These are phyloP conservation scores for Ganoderma meredithae DNA, from an alignment of 1,284 basidiomycete genomes.

Conservation along the genomic window DNA sequence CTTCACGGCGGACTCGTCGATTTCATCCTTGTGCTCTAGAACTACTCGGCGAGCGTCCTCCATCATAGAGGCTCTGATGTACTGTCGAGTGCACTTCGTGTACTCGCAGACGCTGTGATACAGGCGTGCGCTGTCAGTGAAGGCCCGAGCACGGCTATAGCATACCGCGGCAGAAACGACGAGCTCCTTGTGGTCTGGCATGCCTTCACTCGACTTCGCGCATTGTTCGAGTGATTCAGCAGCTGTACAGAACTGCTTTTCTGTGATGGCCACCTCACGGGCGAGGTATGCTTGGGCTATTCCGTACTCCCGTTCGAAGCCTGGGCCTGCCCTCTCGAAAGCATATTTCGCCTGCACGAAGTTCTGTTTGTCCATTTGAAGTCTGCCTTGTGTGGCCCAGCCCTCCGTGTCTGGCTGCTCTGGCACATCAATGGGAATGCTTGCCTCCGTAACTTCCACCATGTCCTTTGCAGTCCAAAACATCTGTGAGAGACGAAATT, in stretches of 20 bases:
- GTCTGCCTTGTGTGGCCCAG: constrained; percentile 58
- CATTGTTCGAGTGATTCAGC: constrained; percentile 34
- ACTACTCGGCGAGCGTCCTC: neutral
- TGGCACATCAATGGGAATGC: neutral
- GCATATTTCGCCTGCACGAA: constrained; percentile 67
- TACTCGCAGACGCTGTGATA: constrained; percentile 53
- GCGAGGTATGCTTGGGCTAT: constrained; percentile 54
- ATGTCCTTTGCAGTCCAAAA: neutral
- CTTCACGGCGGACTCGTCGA: neutral
- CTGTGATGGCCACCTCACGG: constrained; percentile 54
- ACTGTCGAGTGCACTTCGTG: constrained; percentile 47
- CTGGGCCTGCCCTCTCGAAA: constrained; percentile 60
- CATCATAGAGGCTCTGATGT: neutral
- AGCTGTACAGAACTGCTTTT: constrained; percentile 52
- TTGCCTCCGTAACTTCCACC: neutral
- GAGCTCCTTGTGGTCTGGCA: neutral
- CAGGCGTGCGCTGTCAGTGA: constrained; percentile 53
- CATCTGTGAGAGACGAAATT: neutral
- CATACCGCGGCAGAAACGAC: constrained; percentile 32
- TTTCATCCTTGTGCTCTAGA: neutral
- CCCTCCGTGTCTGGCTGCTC: constrained; percentile 50
- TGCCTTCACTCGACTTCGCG: neutral
- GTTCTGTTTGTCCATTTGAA: constrained; percentile 58
- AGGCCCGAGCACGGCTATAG: constrained; percentile 41
- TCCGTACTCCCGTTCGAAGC: constrained; percentile 47